Evolutionary conservation across 305 asterid species (phyloP), one percentile per base, ranked within the genome.

Genomic region (Vinca major): DNA sequence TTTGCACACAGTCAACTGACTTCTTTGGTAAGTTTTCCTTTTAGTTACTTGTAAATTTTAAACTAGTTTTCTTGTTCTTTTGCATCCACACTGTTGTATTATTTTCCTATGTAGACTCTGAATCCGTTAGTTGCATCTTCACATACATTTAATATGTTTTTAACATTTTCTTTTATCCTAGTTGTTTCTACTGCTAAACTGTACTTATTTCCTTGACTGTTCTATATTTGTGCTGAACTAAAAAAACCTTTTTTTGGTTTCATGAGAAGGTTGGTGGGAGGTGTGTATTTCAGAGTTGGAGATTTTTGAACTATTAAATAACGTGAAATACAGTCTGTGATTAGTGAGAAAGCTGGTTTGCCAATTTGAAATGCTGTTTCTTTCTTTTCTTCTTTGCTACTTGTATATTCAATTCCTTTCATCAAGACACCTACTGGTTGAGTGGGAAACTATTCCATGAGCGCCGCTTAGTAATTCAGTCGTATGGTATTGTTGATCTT

Each of bases 1-100:
- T 94, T 91, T 80, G 83, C 96, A 21, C 99, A 94, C 68, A 91
- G 97, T 80, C 96, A 94, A 81, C 91, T 94, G 74, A 90, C 91
- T 74, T 85, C 96, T 73, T 77, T 85, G 93, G 99, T 94, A 78
- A 86, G 97, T 89, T 21, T 72, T 51, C 54, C 65, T 37, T 26
- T 52, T 39, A 20, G 19, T 57, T 9, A 4, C 9, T 50, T 49
- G 37, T 17, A 65, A 26, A 0, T 26, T 26, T 26, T 26, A 12
- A 26, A 47, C 26, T 61, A 14, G 65, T 61, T 61, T 61, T 14
- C 47, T 37, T 37, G 26, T 39, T 61, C 45, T 39, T 16, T 37
- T 7, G 5, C 37, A 37, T 36, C 63, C 63, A 36, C 16, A 14
- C n/a, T 37, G 5, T 61, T 61, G 14, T 58, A 33, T 36, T n/a